Evolutionary conservation across 306 rosid genomes (phyloP).

Genomic region (Glycine tomentella): DNA sequence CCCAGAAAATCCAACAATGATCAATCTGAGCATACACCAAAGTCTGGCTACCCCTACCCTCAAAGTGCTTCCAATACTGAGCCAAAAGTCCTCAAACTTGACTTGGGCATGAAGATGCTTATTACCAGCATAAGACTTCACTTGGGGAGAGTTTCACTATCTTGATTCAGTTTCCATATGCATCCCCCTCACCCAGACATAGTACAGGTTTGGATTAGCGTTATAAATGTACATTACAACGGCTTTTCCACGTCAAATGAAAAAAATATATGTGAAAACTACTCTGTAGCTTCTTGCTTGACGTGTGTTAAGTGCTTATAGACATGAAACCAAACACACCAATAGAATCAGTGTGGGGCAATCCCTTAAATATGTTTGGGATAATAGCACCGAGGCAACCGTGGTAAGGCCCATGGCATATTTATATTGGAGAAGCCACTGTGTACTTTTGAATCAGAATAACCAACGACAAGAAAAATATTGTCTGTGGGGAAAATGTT

Average conservation of each 20-base stretch:
- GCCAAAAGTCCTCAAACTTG: constrained; percentile 24
- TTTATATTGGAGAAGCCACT: constrained; percentile 21
- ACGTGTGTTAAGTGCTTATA: not conserved
- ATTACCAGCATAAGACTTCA: not conserved
- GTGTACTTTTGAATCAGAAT: not conserved
- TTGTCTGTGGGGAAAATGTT: not conserved
- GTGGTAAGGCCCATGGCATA: constrained; percentile 30
- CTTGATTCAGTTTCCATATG: not conserved
- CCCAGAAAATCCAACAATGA: constrained; percentile 26
- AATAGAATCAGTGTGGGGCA: constrained; percentile 30
- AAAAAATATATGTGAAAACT: not conserved
- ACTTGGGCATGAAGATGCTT: constrained; percentile 15
- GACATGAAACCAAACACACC: not conserved
- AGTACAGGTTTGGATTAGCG: not conserved
- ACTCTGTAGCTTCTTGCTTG: not conserved
- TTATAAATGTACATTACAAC: not conserved
- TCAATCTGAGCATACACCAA: constrained; percentile 7
- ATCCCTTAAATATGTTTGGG: constrained; percentile 36
- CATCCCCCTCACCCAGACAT: constrained; percentile 6
- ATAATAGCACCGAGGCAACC: constrained; percentile 29
- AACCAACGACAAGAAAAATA: constrained; percentile 21
- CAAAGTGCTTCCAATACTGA: constrained; percentile 49
- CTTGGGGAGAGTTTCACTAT: not conserved
- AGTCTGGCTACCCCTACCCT: constrained; percentile 44
- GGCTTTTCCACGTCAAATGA: not conserved